These are phyloP conservation scores for Paxillus rubicundulus DNA, from an alignment of 768 basidiomycete genomes.

Conservation along the genomic window DNA sequence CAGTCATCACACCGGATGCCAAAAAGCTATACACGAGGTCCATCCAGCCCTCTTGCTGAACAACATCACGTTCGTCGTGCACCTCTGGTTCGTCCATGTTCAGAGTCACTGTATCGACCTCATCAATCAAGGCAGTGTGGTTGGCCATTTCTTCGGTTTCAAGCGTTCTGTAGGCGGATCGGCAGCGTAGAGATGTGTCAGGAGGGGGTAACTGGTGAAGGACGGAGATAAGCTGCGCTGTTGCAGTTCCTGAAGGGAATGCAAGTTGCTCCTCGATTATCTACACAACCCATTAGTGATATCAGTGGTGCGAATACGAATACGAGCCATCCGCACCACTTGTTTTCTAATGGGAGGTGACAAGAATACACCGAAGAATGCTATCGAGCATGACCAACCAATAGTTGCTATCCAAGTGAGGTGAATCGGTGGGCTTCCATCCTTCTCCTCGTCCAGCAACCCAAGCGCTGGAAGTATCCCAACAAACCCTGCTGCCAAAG, in stretches of 20 bases:
- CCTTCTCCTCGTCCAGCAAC: constrained; percentile 67
- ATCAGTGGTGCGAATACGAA: background rate
- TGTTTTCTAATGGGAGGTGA: constrained; percentile 93
- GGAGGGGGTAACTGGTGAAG: constrained; percentile 76
- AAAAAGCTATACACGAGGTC: constrained; percentile 76
- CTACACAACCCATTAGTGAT: constrained; percentile 35
- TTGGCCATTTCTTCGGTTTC: constrained; percentile 34
- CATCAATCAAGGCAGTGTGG: constrained; percentile 1
- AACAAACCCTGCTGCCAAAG: constrained; percentile 83
- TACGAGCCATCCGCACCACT: constrained; percentile 58
- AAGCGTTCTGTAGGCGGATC: constrained; percentile 52
- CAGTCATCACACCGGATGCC: constrained; percentile 73
- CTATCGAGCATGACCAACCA: constrained; percentile 86
- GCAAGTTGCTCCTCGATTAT: constrained; percentile 92
- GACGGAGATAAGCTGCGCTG: constrained; percentile 91
- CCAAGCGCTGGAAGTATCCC: constrained; percentile 91
- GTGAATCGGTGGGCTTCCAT: constrained; percentile 73
- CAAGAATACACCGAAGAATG: constrained; percentile 98
- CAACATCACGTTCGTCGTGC: constrained; percentile 42
- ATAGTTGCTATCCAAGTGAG: constrained; percentile 73
- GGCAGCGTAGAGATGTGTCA: constrained; percentile 50
- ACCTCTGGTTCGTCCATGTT: constrained; percentile 28
- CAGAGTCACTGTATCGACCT: constrained; percentile 7
- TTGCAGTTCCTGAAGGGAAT: constrained; percentile 95
- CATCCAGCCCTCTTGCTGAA: constrained; percentile 72